Percentiles rank a stretch among this genome's conserved stretches.
Conservation (phyloP, 352 stramenopile species). For the Globisporangium barbulae region DNA sequence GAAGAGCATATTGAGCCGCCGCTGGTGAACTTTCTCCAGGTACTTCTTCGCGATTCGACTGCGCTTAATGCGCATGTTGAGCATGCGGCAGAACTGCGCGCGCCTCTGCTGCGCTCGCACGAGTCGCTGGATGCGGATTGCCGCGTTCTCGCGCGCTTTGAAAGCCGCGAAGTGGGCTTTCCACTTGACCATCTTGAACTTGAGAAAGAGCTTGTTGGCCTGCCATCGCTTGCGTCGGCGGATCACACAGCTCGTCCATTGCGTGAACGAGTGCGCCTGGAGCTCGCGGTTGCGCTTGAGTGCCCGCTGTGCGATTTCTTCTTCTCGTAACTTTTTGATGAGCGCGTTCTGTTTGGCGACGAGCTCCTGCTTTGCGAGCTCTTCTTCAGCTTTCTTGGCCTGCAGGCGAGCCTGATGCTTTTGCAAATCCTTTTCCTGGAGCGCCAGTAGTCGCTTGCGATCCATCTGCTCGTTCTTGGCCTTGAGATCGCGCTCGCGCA, state of each 20-base stretch:
- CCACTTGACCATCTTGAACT: constrained; percentile 62
- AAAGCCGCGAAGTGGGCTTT: constrained; percentile 30
- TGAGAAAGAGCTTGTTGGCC: constrained; percentile 59
- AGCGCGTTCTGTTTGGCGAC: constrained; percentile 47
- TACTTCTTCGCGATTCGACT: constrained; percentile 52
- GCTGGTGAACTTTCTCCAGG: constrained; percentile 47
- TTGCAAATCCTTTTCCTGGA: constrained; percentile 53
- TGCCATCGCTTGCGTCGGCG: constrained; percentile 34
- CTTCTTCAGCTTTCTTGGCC: constrained; percentile 46
- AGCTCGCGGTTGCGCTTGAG: constrained; percentile 24
- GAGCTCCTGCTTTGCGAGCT: constrained; percentile 28
- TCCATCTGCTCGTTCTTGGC: constrained; percentile 53
- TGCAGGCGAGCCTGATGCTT: constrained; percentile 56
- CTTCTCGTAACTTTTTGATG: constrained; percentile 39
- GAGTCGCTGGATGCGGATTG: constrained; percentile 34
- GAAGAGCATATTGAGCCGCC: constrained; percentile 45
- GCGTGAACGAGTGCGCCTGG: constrained; percentile 20
- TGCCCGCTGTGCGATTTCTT: constrained; percentile 44
- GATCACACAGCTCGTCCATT: constrained; percentile 37
- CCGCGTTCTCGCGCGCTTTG: constrained; percentile 27
- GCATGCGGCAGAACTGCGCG: constrained; percentile 26
- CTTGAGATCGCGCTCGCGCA: constrained; percentile 47
- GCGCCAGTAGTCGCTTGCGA: constrained; percentile 46
- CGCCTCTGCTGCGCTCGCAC: constrained; percentile 23
- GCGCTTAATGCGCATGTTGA: constrained; percentile 46